Percentiles rank a stretch among this genome's conserved stretches.
Conservation (phyloP, 2,329 filamentous ascomycete species). For the Trichoderma afroharzianum region DNA sequence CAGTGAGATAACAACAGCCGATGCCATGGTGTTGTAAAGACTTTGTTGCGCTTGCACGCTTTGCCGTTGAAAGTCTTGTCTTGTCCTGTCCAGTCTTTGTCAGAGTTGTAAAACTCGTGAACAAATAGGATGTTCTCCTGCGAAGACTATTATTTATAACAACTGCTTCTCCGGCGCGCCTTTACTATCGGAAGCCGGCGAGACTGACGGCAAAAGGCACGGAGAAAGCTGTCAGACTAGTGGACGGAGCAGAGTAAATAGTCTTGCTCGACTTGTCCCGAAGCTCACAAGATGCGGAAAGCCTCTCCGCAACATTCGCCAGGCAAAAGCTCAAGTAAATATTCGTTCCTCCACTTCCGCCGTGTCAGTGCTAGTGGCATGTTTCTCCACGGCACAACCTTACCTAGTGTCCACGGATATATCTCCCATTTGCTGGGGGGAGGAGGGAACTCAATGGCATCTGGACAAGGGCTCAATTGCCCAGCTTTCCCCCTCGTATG, state of each 20-base stretch:
- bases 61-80: not conserved
- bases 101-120: not conserved
- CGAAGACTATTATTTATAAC: not conserved
- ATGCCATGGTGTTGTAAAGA: not conserved
- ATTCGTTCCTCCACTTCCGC: not conserved
- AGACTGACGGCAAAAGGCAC: not conserved
- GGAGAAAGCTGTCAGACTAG: not conserved
- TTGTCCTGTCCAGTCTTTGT: not conserved
- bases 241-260: not conserved
- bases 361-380: not conserved
- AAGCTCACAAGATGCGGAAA: not conserved
- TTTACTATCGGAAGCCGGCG: not conserved
- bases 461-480: not conserved
- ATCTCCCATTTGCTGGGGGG: not conserved
- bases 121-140: not conserved
- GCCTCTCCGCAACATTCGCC: not conserved
- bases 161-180: not conserved
- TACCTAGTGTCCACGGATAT: not conserved
- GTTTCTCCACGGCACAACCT: not conserved
- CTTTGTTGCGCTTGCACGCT: not conserved
- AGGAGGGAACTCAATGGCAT: not conserved
- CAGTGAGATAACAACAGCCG: not conserved
- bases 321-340: not conserved
- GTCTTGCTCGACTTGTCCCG: not conserved
- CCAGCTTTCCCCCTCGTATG: not conserved